Evolutionary conservation across 768 basidiomycete species (phyloP), one percentile per base, ranked within the genome.

Genomic region (Serendipita sp.): DNA sequence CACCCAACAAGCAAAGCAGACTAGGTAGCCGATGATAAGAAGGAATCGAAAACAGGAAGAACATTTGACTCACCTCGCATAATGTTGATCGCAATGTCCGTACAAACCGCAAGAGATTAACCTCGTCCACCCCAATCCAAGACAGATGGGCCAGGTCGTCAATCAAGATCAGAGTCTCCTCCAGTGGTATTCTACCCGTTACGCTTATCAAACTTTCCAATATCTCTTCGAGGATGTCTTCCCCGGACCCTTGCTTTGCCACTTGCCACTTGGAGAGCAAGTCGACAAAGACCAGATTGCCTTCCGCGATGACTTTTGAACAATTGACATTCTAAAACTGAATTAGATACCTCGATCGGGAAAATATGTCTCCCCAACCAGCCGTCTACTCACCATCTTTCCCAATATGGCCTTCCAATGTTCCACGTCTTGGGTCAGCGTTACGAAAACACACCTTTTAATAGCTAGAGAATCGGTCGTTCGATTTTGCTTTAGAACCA

Each of bases 61-160:
- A 58, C 11, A 58, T 33, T 11, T n/a, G n/a, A 58, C 48, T 22
- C 20, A 58, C 53, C 53, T 58, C 30, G 0, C 24, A 7, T 22
- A 22, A 28, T n/a, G 31, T 22, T 9, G 9, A 24, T 33, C 53
- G 22, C 11, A 58, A n/a, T 9, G 53, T 24, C 4, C 22, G 30
- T 31, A 58, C 11, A 28, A 58, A 58, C 31, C n/a, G 4, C 5
- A 58, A 11, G 17, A 58, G 22, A n/a, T 22, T n/a, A 4, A 17
- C 2, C n/a, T 58, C 53, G 30, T 58, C 31, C 2, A 24, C 31
- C 31, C 53, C 53, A n/a, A 31, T 3, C 53, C 53, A 58, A 11
- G 22, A n/a, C 24, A 58, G 20, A 58, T 58, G 53, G 22, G 53
- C 53, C 4, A 58, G 53, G 53, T 58, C 53, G 31, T 58, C 53